These are phyloP conservation scores for Penicillium glabrum DNA, from an alignment of 2,329 filamentous ascomycete species.

Conservation along the genomic window DNA sequence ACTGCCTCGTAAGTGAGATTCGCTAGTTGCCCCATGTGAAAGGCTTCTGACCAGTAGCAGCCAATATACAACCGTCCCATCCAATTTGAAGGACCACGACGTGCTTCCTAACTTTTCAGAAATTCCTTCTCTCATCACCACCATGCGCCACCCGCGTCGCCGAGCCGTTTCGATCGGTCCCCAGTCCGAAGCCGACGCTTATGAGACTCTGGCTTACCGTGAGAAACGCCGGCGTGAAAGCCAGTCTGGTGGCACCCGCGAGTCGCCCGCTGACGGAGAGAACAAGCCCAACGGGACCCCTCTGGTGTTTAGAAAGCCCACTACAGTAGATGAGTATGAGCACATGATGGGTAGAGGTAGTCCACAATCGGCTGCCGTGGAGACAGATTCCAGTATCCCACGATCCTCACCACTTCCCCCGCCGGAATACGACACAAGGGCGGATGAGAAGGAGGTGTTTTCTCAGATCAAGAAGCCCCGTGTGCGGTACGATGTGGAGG, in stretches of 20 bases:
- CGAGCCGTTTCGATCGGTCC: conserved; percentile 87
- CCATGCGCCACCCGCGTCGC: conserved; percentile 74
- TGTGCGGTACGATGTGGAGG: conserved; percentile 96
- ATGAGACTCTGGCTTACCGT: conserved; percentile 90
- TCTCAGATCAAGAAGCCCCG: conserved; percentile 78
- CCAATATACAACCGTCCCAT: conserved; percentile 75
- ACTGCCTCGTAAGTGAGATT: conserved; percentile 67
- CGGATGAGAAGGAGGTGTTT: conserved; percentile 77
- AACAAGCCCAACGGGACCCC: conserved; percentile 32
- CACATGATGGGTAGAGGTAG: conserved; percentile 70
- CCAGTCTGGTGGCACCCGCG: conserved; percentile 42
- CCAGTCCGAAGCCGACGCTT: conserved; percentile 93
- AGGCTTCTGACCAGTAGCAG: conserved; percentile 45
- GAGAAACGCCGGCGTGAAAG: conserved; percentile 68
- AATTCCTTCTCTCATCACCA: conserved; percentile 76
- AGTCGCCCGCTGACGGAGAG: conserved; percentile 27
- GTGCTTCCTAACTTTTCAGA: conserved; percentile 88
- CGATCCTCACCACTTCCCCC: conserved; percentile 25
- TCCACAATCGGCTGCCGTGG: conserved; percentile 39
- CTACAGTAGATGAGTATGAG: conserved; percentile 64
- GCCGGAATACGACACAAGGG: conserved; percentile 34
- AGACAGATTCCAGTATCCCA: conserved; percentile 30
- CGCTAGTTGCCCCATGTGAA: not conserved
- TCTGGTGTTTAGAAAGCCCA: conserved; percentile 46
- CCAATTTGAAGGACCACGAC: conserved; percentile 74